Evolutionary conservation across 2,329 filamentous ascomycete genomes (phyloP), one percentile per base, ranked within the genome.

Genomic region (Aspergillus sp.): DNA sequence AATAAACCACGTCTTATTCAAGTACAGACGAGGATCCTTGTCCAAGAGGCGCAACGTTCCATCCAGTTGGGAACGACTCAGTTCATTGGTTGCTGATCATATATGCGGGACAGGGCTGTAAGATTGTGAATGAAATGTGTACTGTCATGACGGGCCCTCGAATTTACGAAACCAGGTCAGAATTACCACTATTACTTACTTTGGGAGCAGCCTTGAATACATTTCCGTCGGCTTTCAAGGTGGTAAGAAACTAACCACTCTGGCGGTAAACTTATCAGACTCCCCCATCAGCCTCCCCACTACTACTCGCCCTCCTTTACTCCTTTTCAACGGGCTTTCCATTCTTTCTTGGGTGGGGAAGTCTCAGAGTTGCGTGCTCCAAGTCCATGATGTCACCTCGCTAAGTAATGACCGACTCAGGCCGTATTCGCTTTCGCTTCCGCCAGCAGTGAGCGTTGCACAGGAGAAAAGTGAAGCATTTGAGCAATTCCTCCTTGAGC

Each of bases 31-130:
- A 63, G 55, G 53, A 59, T 66, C 66, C 66, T 57, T 57, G 67
- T 60, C 51, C 49, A 61, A 57, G 66, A 67, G 67, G 67, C 68
- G 67, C 68, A 69, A 70, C 64, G 65, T 70, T 69, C 68, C 68
- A 70, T 69, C 61, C 68, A 68, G 64, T 68, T 66, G 67, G 68
- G 64, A 69, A 63, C 56, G 17, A 48, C 60, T 57, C 41, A 48
- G 51, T 52, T 41, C 49, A 47, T 59, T 38, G 25, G 19, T 17
- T 45, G 22, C 25, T 28, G 48, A 49, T 41, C 43, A 54, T 58
- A 28, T 46, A 46, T 61, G 46, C 25, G 46, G 50, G 52, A 60
- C 31, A 55, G 15, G 52, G 52, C 58, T 46, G 46, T 55, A 46
- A 50, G 47, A 15, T 41, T 41, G 34, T 11, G 25, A 31, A n/a